A percentile compares a stretch with the other conserved stretches of the same genome.
These are phyloP conservation scores for Aspergillus fumigatiaffinis DNA, from an alignment of 2,329 filamentous ascomycete genomes.

Conservation along the genomic window DNA sequence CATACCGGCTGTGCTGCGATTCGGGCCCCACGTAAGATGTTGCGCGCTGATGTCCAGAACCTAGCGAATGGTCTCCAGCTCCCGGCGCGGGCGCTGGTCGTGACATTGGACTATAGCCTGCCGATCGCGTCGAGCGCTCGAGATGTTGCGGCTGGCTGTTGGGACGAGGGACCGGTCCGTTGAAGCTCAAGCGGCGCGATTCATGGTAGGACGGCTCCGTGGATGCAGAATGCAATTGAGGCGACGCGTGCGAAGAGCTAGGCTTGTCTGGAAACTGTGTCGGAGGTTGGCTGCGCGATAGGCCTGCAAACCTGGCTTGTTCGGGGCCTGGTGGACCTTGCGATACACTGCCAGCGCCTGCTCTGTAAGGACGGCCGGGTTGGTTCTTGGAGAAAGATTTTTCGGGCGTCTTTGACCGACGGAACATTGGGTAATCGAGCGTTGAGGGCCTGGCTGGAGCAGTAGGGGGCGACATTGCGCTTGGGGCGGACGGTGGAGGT, in stretches of 20 bases:
- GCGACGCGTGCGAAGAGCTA: slow-evolving; percentile 31
- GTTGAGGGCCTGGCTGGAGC: slow-evolving; percentile 42
- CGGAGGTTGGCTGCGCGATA: slow-evolving; percentile 27
- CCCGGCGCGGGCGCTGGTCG: slow-evolving; percentile 23
- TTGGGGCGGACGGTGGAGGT: slow-evolving; percentile 29
- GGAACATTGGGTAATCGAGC: slow-evolving; percentile 59
- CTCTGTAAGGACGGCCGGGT: slow-evolving; percentile 32
- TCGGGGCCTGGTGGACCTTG: slow-evolving; percentile 22
- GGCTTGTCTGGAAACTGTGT: slow-evolving; percentile 36
- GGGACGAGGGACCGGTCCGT: slow-evolving; percentile 40
- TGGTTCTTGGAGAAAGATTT: slow-evolving; percentile 53
- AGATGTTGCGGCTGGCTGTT: slow-evolving; percentile 40
- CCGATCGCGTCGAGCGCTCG: slow-evolving; percentile 28
- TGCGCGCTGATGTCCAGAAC: slow-evolving; percentile 20
- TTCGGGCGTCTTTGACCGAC: slow-evolving; percentile 71
- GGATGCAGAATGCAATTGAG: slow-evolving; percentile 30
- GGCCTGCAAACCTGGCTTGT: slow-evolving; percentile 28
- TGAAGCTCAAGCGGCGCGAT: slow-evolving; percentile 41
- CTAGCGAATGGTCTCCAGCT: slow-evolving; percentile 19
- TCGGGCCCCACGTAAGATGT: slow-evolving; percentile 30
- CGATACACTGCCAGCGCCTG: slow-evolving; percentile 32
- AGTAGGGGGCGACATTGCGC: slow-evolving; percentile 43
- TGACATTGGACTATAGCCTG: slow-evolving; percentile 34
- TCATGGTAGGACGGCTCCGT: slow-evolving; percentile 33
- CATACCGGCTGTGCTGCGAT: slow-evolving; percentile 29